These are phyloP conservation scores for Phaeoacremonium minimum DNA, from an alignment of 2,329 filamentous ascomycete species.

Conservation along the genomic window DNA sequence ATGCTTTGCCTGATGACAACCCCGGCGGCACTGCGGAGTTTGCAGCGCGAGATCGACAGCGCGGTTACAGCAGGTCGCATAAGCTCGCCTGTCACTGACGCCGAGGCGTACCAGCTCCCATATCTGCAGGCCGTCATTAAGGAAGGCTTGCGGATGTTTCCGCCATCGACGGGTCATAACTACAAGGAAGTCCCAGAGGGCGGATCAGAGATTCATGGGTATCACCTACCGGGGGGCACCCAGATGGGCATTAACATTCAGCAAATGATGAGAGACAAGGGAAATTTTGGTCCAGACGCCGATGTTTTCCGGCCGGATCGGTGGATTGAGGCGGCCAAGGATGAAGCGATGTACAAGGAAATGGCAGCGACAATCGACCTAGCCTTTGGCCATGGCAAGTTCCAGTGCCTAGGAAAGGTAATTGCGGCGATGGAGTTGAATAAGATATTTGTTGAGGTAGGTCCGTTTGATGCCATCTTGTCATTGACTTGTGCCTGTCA, in stretches of 20 bases:
- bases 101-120: slow-evolving; percentile 3
- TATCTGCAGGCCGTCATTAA: slow-evolving; percentile 6
- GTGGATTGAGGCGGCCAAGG: slow-evolving; percentile 1
- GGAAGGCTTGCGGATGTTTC: slow-evolving; percentile 2
- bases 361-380: slow-evolving; percentile 33
- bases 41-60: slow-evolving; percentile 6
- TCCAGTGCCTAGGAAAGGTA: slow-evolving; percentile 37
- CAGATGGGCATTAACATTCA: slow-evolving; percentile 1
- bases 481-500: too few species aligned
- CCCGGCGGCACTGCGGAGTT: neutral
- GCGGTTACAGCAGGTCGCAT: slow-evolving; percentile 2
- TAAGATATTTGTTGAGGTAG: slow-evolving; percentile 36
- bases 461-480: too few species aligned
- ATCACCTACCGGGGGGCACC: slow-evolving; percentile 3
- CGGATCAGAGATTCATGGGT: slow-evolving; percentile 1
- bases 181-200: slow-evolving; percentile 1
- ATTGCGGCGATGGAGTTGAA: slow-evolving; percentile 38
- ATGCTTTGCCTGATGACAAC: slow-evolving; percentile 2
- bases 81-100: slow-evolving; percentile 1
- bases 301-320: slow-evolving; percentile 1
- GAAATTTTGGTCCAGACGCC: neutral
- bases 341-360: slow-evolving; percentile 21
- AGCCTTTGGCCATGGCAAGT: slow-evolving; percentile 36
- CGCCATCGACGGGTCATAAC: neutral
- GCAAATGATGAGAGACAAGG: neutral